Evolutionary conservation across 2,329 filamentous ascomycete species (phyloP).

Genomic region (Phyllachora maydis): DNA sequence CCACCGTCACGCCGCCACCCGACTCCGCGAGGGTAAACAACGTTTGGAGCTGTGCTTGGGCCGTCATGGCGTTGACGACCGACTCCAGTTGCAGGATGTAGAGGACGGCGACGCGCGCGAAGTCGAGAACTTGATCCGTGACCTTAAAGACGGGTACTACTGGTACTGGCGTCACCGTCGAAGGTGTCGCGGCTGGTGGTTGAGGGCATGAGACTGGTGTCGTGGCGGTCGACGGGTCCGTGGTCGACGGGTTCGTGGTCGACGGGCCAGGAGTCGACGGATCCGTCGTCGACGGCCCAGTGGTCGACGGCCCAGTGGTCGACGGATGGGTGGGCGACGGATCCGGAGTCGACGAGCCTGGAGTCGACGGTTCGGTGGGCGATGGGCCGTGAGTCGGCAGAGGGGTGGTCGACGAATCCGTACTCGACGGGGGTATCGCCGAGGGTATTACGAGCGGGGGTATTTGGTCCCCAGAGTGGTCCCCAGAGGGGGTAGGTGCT

Average conservation of each 20-base stretch:
- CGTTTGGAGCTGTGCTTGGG: constrained; percentile 30
- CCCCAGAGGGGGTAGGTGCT: too few species aligned
- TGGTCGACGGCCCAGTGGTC: constrained; percentile 12
- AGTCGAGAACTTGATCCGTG: constrained; percentile 37
- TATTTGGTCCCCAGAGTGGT: too few species aligned
- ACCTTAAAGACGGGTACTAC: too few species aligned
- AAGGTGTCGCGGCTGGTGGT: constrained; percentile 6
- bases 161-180: constrained; percentile 11
- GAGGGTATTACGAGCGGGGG: constrained; percentile 2
- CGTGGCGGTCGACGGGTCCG: constrained; percentile 9
- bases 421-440: too few species aligned
- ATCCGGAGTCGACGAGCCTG: constrained; percentile 8
- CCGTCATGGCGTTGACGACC: constrained; percentile 25
- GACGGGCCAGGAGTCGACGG: constrained; percentile 2
- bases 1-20: too few species aligned
- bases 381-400: too few species aligned
- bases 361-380: constrained; percentile 3
- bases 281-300: constrained; percentile 5
- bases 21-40: constrained; percentile 21
- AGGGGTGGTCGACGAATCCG: too few species aligned
- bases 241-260: constrained; percentile 6
- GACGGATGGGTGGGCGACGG: constrained; percentile 9
- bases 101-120: constrained; percentile 39
- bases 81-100: constrained; percentile 36
- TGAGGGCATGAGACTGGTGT: constrained; percentile 6